Conservation (phyloP, 495 filamentous ascomycete species). For the Aspergillus biplanus region DNA sequence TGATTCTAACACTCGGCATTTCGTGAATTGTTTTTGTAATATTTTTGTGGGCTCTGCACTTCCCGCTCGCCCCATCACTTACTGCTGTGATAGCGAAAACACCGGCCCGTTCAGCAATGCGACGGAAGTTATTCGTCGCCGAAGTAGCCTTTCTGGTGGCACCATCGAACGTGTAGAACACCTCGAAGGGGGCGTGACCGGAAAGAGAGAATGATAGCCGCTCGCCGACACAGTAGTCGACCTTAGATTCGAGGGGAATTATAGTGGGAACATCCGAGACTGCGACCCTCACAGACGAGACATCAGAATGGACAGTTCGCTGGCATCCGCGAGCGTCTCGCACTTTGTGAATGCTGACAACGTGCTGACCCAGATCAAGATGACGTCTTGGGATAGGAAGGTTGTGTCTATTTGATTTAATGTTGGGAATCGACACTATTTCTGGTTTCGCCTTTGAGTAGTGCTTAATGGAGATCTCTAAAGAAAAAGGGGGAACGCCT, state of each 20-base stretch:
- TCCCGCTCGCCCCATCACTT: slow-evolving; percentile 74
- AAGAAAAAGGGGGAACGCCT: slow-evolving; percentile 83
- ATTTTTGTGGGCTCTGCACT: slow-evolving; percentile 75
- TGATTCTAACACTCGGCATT: slow-evolving; percentile 88
- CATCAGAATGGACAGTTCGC: slow-evolving; percentile 65
- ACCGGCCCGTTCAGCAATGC: slow-evolving; percentile 87
- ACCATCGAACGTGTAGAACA: slow-evolving; percentile 88
- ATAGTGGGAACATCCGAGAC: slow-evolving; percentile 93
- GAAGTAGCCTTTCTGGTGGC: slow-evolving; percentile 76
- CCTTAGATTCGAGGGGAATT: slow-evolving; percentile 78
- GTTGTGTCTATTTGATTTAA: slow-evolving; percentile 72
- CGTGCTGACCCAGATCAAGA: slow-evolving; percentile 81
- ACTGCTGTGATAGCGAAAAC: slow-evolving; percentile 85
- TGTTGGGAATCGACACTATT: slow-evolving; percentile 73
- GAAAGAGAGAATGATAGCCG: slow-evolving; percentile 87
- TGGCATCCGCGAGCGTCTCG: slow-evolving; percentile 85
- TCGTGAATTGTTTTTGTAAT: slow-evolving; percentile 83
- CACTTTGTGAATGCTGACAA: slow-evolving; percentile 84
- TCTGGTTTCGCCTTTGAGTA: slow-evolving; percentile 79
- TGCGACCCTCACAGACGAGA: slow-evolving; percentile 77
- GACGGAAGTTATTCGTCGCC: slow-evolving; percentile 76
- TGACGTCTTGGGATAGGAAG: slow-evolving; percentile 81
- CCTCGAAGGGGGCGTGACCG: slow-evolving; percentile 85
- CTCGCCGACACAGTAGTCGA: slow-evolving; percentile 94
- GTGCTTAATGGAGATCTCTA: slow-evolving; percentile 92